These are phyloP conservation scores for Fusarium devonianum DNA, from an alignment of 2,329 filamentous ascomycete genomes.

Conservation along the genomic window DNA sequence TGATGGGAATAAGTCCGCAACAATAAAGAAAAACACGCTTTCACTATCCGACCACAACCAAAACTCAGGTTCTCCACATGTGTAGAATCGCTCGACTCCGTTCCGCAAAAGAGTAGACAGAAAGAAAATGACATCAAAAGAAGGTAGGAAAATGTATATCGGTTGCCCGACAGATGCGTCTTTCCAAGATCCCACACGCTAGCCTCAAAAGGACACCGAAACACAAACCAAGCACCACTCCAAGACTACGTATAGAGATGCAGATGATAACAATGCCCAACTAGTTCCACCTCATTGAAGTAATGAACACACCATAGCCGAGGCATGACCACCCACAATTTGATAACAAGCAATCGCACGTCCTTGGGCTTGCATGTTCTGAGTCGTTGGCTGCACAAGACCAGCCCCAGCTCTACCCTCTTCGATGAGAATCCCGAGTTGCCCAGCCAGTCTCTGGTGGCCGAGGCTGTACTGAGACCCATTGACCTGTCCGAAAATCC, in stretches of 20 bases:
- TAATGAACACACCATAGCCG: neutral
- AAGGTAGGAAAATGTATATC: conserved; percentile 30
- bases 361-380: no score
- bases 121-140: conserved; percentile 20
- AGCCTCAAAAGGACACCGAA: conserved; percentile 27
- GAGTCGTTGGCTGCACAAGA: neutral
- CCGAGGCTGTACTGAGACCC: conserved; percentile 45
- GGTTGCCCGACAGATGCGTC: conserved; percentile 43
- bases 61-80: conserved; percentile 17
- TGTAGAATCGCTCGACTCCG: conserved; percentile 28
- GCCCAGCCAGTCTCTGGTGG: conserved; percentile 49
- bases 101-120: conserved; percentile 16
- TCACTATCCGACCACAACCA: conserved; percentile 19
- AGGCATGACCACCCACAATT: neutral
- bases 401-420: conserved; percentile 31
- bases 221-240: conserved; percentile 32
- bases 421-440: conserved; percentile 40
- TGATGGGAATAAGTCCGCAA: conserved; percentile 11
- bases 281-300: conserved; percentile 1
- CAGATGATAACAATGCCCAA: no score
- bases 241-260: conserved; percentile 35
- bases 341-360: neutral
- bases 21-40: conserved; percentile 27
- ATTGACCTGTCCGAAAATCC: conserved; percentile 48
- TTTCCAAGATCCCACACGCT: conserved; percentile 37